Percentiles rank a stretch among this genome's conserved stretches.
phyloP scores from a whole-genome alignment of 805 yeast genomes.

The Zygosaccharomyces siamensis region DNA sequence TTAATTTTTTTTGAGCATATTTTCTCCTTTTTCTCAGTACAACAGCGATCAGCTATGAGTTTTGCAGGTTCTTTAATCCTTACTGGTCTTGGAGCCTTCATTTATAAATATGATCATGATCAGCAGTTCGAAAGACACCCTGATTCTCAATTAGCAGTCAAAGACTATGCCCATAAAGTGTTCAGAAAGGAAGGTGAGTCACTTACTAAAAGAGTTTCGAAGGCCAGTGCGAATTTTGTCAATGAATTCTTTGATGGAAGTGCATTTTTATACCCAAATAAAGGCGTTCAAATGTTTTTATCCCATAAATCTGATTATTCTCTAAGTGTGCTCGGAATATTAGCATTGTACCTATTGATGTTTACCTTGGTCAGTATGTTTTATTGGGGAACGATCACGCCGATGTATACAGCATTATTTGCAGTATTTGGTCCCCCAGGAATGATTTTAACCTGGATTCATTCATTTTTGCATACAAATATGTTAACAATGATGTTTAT shows the following conservation, averaged over 20 bases:
- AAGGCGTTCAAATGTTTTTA: constrained; percentile 21
- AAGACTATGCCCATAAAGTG: constrained; percentile 14
- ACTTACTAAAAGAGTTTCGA: constrained; percentile 10
- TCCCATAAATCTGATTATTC: constrained; percentile 17
- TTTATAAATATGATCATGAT: constrained; percentile 26
- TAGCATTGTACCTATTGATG: constrained; percentile 19
- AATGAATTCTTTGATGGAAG: constrained; percentile 21
- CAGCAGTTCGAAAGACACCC: constrained; percentile 24
- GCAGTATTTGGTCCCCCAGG: constrained; percentile 32
- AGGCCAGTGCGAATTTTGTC: constrained; percentile 20
- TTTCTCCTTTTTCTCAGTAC: neutral
- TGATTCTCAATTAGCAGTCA: constrained; percentile 10
- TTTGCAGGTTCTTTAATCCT: constrained; percentile 29
- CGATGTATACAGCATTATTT: constrained; percentile 28
- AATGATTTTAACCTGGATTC: constrained; percentile 25
- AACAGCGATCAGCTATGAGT: constrained; percentile 21
- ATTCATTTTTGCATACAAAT: constrained; percentile 31
- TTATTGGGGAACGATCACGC: constrained; percentile 31
- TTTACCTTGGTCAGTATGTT: constrained; percentile 20
- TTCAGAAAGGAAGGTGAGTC: constrained; percentile 15
- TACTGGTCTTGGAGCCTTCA: constrained; percentile 30
- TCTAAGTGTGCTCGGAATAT: constrained; percentile 7
- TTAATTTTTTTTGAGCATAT: too few species aligned
- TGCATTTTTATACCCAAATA: constrained; percentile 25
- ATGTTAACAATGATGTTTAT: constrained; percentile 31